Conservation (phyloP, 352 stramenopile species). For the Phytophthora pisi region DNA sequence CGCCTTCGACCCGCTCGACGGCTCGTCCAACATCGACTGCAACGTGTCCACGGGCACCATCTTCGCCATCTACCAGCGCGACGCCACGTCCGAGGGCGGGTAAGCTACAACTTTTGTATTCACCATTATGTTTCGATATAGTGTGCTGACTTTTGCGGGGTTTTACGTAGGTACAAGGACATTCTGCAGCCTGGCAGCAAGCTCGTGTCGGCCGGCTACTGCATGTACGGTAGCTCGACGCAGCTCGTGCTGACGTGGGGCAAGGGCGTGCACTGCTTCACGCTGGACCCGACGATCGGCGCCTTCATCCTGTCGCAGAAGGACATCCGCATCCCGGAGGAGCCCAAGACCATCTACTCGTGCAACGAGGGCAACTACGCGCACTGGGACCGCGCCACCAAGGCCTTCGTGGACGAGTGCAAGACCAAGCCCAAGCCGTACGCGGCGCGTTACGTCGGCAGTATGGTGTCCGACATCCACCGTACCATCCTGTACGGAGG, state of each 20-base stretch:
- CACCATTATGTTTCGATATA: conserved; percentile 10
- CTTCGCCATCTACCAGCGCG: conserved; percentile 97
- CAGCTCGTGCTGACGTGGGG: conserved; percentile 97
- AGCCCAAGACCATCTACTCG: conserved; percentile 95
- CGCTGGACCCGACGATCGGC: conserved; percentile 97
- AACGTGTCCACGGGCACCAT: conserved; percentile 99
- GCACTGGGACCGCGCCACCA: conserved; percentile 95
- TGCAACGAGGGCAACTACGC: conserved; percentile 98
- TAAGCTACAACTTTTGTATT: conserved; percentile 17
- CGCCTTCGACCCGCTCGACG: conserved; percentile 98
- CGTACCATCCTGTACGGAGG: conserved; percentile 98
- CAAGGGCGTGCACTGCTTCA: conserved; percentile 96
- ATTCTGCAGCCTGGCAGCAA: conserved; percentile 94
- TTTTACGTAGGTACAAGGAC: conserved; percentile 71
- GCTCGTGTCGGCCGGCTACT: conserved; percentile 97
- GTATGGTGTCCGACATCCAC: conserved; percentile 99
- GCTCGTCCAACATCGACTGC: conserved; percentile 99
- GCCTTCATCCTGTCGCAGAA: conserved; percentile 97
- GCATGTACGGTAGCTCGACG: conserved; percentile 98
- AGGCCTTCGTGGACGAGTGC: conserved; percentile 87
- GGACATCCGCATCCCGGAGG: conserved; percentile 95
- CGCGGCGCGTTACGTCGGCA: conserved; percentile 96
- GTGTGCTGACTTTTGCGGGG: too few species aligned
- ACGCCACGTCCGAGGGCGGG: conserved; percentile 51
- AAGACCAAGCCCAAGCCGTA: conserved; percentile 80